Base-by-base conservation (phyloP, 257 asterid species). In the Solanum lycopersicoides region DNA sequence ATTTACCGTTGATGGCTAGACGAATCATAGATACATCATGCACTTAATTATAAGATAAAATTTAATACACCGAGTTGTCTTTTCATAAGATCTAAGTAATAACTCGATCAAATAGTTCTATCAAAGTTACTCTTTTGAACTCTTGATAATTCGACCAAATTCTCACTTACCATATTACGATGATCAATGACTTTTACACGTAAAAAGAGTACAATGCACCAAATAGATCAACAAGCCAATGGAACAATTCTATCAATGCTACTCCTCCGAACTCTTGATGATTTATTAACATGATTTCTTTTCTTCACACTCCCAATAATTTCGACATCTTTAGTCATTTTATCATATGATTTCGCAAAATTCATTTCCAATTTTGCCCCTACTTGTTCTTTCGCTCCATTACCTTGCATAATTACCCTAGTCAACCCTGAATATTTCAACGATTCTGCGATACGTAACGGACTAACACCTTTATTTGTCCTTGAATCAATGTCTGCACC, bases 401-500 rank as follows among this genome's bases (percentile, higher is more conserved):
- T 95, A 4, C 96, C 97, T 6, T 91, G 92, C 28, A 89, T 89
- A 15, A 95, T 91, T 73, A 94, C 59, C 89, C 98, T 92, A 14
- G 92, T 83, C 12, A 95, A 92, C 86, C 98, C 96, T 4, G 96
- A 85, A 75, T 92, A 94, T 41, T 92, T 84, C 74, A 94, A 66
- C 0, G 95, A 91, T 34, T 94, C 93, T 0, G 97, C 97, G 83
- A 94, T 94, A 83, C 92, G 93, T 89, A 94, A 23, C 0, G 97
- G 89, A 7, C 91, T 90, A 9, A 92, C 90, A 1, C 98, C 98
- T 82, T 93, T 94, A 85, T 86, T 93, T 1, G 98, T 93, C 59
- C 91, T 87, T 0, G 94, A 93, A 42, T 94, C 98, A 3, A 94
- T 60, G 7, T 94, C 95, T 7, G 93, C 97, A 14, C 98, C 96